Evolutionary conservation across 2,329 filamentous ascomycete genomes (phyloP).

Genomic region (Teratosphaeria gauchensis): DNA sequence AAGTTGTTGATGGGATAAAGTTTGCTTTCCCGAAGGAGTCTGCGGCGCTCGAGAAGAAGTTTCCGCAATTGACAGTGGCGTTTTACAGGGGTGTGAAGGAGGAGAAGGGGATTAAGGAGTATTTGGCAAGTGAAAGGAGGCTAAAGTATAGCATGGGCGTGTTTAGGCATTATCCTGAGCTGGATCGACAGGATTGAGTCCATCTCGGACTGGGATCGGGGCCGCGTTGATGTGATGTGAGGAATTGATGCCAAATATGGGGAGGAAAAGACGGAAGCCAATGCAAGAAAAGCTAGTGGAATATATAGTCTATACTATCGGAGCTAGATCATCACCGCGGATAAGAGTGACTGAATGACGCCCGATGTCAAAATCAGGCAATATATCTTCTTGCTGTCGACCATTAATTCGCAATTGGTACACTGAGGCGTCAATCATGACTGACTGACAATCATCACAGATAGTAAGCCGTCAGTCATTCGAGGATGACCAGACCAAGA

Average conservation of each 20-base stretch:
- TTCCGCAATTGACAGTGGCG: conserved; percentile 48
- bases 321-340: too few relatives aligned
- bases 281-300: too few relatives aligned
- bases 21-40: conserved; percentile 64
- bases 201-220: neutral
- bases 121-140: conserved; percentile 57
- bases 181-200: conserved; percentile 40
- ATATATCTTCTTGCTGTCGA: too few relatives aligned
- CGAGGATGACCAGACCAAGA: too few relatives aligned
- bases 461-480: too few relatives aligned
- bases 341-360: too few relatives aligned
- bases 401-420: too few relatives aligned
- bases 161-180: conserved; percentile 63
- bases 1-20: conserved; percentile 47
- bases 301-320: too few relatives aligned
- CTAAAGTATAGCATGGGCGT: conserved; percentile 55
- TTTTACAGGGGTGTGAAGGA: conserved; percentile 56
- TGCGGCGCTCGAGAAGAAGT: conserved; percentile 47
- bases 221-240: neutral
- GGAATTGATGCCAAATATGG: neutral
- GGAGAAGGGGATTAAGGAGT: conserved; percentile 55
- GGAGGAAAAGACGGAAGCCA: too few relatives aligned
- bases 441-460: too few relatives aligned
- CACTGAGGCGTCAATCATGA: too few relatives aligned
- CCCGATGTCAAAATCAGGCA: too few relatives aligned